A percentile compares a stretch with the other conserved stretches of the same genome.
phyloP scores from a whole-genome alignment of 164 flowering plant genomes.

The Umbellularia californica region DNA sequence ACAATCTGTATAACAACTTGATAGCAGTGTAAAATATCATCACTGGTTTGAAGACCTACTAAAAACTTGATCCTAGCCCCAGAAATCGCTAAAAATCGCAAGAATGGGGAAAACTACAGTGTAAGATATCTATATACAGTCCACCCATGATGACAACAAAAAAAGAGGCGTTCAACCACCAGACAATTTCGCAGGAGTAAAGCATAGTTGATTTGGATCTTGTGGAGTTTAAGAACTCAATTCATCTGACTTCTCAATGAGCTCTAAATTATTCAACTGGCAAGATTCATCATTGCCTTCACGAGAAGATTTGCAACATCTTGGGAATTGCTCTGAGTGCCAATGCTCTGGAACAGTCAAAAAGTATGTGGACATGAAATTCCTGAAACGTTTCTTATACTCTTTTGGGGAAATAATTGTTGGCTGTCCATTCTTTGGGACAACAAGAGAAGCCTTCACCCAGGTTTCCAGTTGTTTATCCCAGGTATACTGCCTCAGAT shows the following conservation, averaged over 20 bases:
- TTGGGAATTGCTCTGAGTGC: constrained; percentile 39
- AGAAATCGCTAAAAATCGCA: constrained; percentile 1
- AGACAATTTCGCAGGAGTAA: not conserved
- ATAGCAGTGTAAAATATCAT: not conserved
- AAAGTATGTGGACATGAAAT: constrained; percentile 72
- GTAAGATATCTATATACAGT: constrained; percentile 1
- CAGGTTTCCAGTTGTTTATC: constrained; percentile 92
- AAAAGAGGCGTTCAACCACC: not conserved
- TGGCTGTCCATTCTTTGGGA: constrained; percentile 68
- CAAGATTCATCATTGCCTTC: constrained; percentile 16
- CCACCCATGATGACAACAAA: not conserved
- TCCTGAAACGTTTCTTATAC: constrained; percentile 87
- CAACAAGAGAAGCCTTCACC: constrained; percentile 83
- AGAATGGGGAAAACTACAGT: not conserved
- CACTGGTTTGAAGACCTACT: not conserved
- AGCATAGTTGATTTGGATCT: too few species aligned
- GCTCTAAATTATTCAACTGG: constrained; percentile 5
- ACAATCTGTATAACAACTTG: constrained; percentile 2
- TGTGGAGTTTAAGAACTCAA: not conserved
- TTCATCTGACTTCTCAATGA: constrained; percentile 14
- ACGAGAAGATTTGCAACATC: constrained; percentile 34
- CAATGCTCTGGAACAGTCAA: constrained; percentile 70
- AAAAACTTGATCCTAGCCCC: constrained; percentile 1
- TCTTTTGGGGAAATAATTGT: constrained; percentile 84
- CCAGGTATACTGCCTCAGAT: constrained; percentile 95